These are phyloP conservation scores for Trichoderma polysporum DNA, from an alignment of 2,329 filamentous ascomycete species.

Conservation along the genomic window DNA sequence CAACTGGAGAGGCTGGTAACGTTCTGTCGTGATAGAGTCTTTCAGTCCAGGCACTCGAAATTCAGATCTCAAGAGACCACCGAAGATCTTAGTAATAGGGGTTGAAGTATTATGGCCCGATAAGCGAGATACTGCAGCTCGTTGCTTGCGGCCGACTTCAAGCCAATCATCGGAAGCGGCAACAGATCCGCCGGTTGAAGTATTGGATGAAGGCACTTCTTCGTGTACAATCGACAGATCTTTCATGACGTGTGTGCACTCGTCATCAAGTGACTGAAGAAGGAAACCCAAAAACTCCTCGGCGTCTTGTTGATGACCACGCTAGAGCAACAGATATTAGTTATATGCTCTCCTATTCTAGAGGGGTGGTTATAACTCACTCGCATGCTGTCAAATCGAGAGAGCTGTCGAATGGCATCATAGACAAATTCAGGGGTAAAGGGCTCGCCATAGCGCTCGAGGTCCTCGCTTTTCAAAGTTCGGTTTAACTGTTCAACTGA, in stretches of 20 bases:
- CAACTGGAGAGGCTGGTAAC: constrained; percentile 90
- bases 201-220: constrained; percentile 35
- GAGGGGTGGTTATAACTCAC: constrained; percentile 49
- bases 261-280: constrained; percentile 88
- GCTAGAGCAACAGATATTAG: constrained; percentile 46
- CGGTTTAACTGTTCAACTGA: constrained; percentile 72
- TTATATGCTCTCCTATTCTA: not conserved
- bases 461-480: constrained; percentile 74
- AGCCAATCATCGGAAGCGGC: constrained; percentile 64
- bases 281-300: constrained; percentile 96
- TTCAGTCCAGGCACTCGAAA: constrained; percentile 83
- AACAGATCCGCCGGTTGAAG: constrained; percentile 26
- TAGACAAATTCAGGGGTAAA: constrained; percentile 96
- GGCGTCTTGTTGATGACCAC: constrained; percentile 95
- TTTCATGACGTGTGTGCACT: constrained; percentile 74
- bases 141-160: constrained; percentile 91
- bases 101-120: constrained; percentile 75
- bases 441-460: constrained; percentile 86
- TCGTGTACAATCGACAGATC: constrained; percentile 43
- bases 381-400: constrained; percentile 89
- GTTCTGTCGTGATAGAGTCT: constrained; percentile 86
- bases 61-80: constrained; percentile 86
- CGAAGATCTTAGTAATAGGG: constrained; percentile 91
- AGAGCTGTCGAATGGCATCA: constrained; percentile 81
- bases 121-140: constrained; percentile 78